Base-by-base conservation (phyloP, 2,329 filamentous ascomycete species). In the Aspergillus latus region DNA sequence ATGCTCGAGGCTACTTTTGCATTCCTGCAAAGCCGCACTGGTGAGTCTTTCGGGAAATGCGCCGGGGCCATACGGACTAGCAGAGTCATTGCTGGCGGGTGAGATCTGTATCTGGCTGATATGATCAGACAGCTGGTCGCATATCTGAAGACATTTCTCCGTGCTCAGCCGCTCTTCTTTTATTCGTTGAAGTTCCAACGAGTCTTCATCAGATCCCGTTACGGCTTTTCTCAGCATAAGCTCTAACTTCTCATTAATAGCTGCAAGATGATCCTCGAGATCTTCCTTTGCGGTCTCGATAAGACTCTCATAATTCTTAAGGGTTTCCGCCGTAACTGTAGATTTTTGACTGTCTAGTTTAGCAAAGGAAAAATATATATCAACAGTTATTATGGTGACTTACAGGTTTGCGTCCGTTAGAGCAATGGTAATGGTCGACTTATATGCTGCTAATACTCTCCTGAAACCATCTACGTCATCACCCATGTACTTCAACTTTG, bases 401-500 rank as follows among this genome's bases (percentile, higher is more conserved):
- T 68, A 77, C 74, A 77, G 67, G 52, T 71, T 74, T 57, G 68
- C 68, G 61, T 76, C 68, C 8, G 66, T 70, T 21, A 79, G 69
- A 15, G 75, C 73, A 66, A 78, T 75, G 46, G 54, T 72, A 29
- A 77, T 74, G 29, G 73, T 76, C 47, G 70, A 64, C 58, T 76
- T 78, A 57, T 79, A 79, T 42, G 70, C 69, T 40, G 75, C 69
- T 32, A 80, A 59, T 39, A 75, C 59, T 21, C 69, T 62, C 39
- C 67, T 69, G 53, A 79, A 80, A 49, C 68, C 70, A 57, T 74
- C 70, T 44, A 80, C 74, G 58, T 78, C 68, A 43, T 78, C 71
- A 29, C 73, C 75, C 70, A 78, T 76, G 50, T 78, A 80, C 56
- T 59, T 72, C 45, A 80, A 60, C 62, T 68, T 76, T 4, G 75